Evolutionary conservation across 2,329 filamentous ascomycete genomes (phyloP).

Genomic region (Cytospora leucostoma): DNA sequence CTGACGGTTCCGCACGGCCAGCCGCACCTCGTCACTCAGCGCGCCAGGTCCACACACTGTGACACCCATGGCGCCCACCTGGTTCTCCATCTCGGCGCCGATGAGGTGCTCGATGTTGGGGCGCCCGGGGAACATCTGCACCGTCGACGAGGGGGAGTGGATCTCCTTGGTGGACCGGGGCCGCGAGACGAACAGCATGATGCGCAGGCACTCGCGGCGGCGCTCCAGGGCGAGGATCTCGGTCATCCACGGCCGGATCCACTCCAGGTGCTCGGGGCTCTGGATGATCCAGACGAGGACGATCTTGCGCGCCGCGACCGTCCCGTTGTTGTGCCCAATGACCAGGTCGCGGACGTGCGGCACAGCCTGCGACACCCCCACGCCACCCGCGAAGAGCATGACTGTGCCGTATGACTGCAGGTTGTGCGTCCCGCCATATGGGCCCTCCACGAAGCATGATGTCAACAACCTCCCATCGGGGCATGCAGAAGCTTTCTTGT

Average conservation of each 20-base stretch:
- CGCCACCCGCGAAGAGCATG: constrained; percentile 77
- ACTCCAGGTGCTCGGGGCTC: constrained; percentile 77
- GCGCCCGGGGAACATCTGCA: constrained; percentile 82
- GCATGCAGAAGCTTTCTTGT: constrained; percentile 64
- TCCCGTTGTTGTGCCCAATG: constrained; percentile 66
- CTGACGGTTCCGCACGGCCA: constrained; percentile 65
- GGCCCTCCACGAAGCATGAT: constrained; percentile 71
- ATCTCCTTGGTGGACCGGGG: constrained; percentile 78
- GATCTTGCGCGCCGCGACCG: constrained; percentile 70
- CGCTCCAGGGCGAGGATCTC: constrained; percentile 74
- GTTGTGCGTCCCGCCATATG: constrained; percentile 72
- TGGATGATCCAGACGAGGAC: constrained; percentile 79
- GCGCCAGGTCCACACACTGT: constrained; percentile 74
- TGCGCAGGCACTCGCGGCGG: constrained; percentile 71
- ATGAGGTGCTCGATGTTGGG: constrained; percentile 74
- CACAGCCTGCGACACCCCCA: constrained; percentile 79
- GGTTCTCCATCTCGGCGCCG: constrained; percentile 71
- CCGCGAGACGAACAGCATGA: constrained; percentile 76
- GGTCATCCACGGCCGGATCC: constrained; percentile 84
- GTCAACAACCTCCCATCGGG: constrained; percentile 64
- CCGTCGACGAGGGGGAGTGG: constrained; percentile 73
- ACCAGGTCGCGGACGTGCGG: constrained; percentile 75
- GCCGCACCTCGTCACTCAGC: constrained; percentile 73
- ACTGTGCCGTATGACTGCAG: constrained; percentile 77
- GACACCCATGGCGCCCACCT: constrained; percentile 73